Base-by-base conservation (phyloP, 441 rosid genomes). In the Adansonia madagascariensis region DNA sequence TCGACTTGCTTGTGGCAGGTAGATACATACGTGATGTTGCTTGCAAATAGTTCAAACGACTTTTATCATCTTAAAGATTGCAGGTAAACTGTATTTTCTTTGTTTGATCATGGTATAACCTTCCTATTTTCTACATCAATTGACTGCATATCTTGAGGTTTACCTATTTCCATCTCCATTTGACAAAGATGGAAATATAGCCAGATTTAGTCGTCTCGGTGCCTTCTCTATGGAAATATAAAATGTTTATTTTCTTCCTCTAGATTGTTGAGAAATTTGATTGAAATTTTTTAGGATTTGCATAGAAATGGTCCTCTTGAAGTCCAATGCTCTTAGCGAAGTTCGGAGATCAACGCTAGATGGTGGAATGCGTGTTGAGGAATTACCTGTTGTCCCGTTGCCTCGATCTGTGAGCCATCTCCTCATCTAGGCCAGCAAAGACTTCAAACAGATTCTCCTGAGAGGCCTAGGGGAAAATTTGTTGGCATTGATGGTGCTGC, bases 1-100 rank as follows among this genome's bases (percentile, higher is more conserved):
- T 77, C 44, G 77, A 27, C 62, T 72, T 77, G 56, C 24, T 73
- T 83, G 56, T 77, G 85, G 85, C 91, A 94, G 99, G 94, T 75
- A 31, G 96, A 96, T 78, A 93, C 95, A 24, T 96, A 93, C 86
- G 84, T 96, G 80, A 87, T 91, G 82, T 80, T 96, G 89, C 94
- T 96, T 74, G 91, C 98, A n/a, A 94, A 98, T 63, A 89, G 98
- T 78, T 96, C 98, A n/a, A 98, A 94, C 77, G 97, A 98, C 77
- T 96, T 94, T 83, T 87, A 88, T 86, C 98, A 94, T 88, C 97
- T 96, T 11, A 92, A 96, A 85, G 99, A 96, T 85, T 94, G 99
- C 90, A 90, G 98, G 99, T 92, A 86, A 80, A 60, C 35, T 55
- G 31, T 59, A 17, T 41, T 15, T 68, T 67, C 52, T 39, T 43